Evolutionary conservation across 139 green algal genomes (phyloP), one percentile per base, ranked within the genome.

Genomic region (Diplosphaera chodatii): DNA sequence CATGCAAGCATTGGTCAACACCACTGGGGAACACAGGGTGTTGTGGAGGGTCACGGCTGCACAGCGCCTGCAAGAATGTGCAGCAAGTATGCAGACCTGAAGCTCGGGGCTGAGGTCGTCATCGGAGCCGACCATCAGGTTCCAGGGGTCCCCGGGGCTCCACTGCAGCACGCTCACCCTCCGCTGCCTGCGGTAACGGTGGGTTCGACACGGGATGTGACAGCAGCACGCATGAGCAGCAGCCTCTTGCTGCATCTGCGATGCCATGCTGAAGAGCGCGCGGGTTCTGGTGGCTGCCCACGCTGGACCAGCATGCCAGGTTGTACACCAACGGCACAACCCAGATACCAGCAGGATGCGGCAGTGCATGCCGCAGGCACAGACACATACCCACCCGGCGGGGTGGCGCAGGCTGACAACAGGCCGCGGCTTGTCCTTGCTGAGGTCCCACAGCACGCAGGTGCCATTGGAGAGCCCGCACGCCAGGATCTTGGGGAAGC

Each of bases 401-500:
- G 86, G 80, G 71, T 96, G 86, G 16, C 74, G 78, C 63, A 97
- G 92, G 32, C 79, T 93, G 72, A 98, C 96, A 1, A 98, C 91
- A 6, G 93, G 91, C 65, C 77, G 66, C 3, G 64, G 69, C 72
- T 88, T 86, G 77, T 97, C 88, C 72, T 92, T 91, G 71, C 96
- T 97, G 3, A 99, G 77, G 84, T 99, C 95, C 91, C 91, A 98
- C 21, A 99, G 89, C 23, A 96, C 89, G 15, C 83, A 70, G 68
- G 78, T 79, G 31, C 88, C 87, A 28, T 78, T 85, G 22, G 70
- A 78, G 30, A 76, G 88, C 66, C 82, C 89, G 30, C 89, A 93
- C 8, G 91, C 95, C 67, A 99, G 78, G 71, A 99, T 98, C 78
- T 99, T 92, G 74, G 95, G 89, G 56, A 98, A 94, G 77, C 96